These are phyloP conservation scores for Anthostomella pinea DNA, from an alignment of 2,329 filamentous ascomycete genomes.

Conservation along the genomic window DNA sequence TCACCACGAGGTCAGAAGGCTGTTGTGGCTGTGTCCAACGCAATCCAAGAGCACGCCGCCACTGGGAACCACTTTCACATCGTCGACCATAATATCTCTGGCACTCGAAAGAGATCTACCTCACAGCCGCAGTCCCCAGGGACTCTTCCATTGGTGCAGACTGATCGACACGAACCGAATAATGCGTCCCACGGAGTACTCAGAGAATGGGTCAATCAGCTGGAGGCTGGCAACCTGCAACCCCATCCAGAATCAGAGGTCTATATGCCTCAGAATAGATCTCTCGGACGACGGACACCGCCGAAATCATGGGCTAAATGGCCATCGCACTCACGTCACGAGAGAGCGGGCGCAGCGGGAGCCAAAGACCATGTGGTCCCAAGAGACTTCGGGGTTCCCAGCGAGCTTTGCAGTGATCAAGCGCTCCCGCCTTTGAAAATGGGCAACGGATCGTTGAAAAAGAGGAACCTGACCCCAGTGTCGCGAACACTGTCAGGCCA, in stretches of 20 bases:
- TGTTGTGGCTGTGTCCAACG: too few relatives aligned
- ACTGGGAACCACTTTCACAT: too few relatives aligned
- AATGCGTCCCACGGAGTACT: constrained; percentile 24
- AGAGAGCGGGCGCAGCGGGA: constrained; percentile 28
- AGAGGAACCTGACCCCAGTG: constrained; percentile 8
- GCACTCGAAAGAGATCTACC: too few relatives aligned
- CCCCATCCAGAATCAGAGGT: constrained; percentile 8
- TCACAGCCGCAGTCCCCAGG: too few relatives aligned
- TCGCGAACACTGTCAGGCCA: constrained; percentile 24
- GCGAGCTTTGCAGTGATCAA: constrained; percentile 2
- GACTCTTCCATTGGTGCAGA: too few relatives aligned
- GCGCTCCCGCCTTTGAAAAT: too few relatives aligned
- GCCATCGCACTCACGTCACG: constrained; percentile 30
- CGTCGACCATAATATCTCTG: too few relatives aligned
- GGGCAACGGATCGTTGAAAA: constrained; percentile 4
- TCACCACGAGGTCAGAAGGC: too few relatives aligned
- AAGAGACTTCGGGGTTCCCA: constrained; percentile 22
- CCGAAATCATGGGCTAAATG: constrained; percentile 33
- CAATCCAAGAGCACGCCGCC: too few relatives aligned
- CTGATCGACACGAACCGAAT: constrained; percentile 9
- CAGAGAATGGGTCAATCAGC: constrained; percentile 28
- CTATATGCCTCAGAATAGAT: constrained; percentile 5
- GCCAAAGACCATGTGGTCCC: constrained; percentile 23
- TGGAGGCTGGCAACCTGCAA: constrained; percentile 20
- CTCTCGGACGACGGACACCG: constrained; percentile 16